phyloP scores from a whole-genome alignment of 768 basidiomycete genomes.

The Kondoa malvinella region DNA sequence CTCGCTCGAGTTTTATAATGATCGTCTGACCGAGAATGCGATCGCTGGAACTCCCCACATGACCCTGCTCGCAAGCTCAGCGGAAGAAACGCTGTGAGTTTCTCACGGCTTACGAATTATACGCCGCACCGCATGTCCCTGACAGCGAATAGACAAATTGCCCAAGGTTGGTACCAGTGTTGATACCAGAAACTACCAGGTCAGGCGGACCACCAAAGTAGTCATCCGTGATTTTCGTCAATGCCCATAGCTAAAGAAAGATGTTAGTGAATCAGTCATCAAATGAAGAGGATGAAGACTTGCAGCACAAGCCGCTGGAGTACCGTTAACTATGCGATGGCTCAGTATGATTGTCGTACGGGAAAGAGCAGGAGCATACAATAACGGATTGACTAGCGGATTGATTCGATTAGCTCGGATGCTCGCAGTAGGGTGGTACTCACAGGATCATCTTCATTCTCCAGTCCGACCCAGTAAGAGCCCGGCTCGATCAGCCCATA shows the following conservation, averaged over 20 bases:
- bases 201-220: constrained; percentile 3
- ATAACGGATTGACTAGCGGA: neutral
- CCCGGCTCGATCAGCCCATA: constrained; percentile 7
- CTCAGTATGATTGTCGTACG: neutral
- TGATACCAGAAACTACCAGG: constrained; percentile 14
- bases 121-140: neutral
- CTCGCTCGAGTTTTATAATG: too few relatives aligned
- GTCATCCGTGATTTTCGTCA: neutral
- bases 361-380: neutral
- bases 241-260: neutral
- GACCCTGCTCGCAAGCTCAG: neutral
- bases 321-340: constrained; percentile 8
- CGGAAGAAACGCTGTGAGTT: too few relatives aligned
- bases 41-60: constrained; percentile 13
- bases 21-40: constrained; percentile 12
- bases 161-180: constrained; percentile 11
- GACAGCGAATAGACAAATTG: neutral
- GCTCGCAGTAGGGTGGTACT: neutral
- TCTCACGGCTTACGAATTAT: too few relatives aligned
- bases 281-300: neutral
- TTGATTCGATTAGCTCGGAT: neutral
- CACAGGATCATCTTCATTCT: neutral
- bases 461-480: neutral
- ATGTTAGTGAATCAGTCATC: neutral
- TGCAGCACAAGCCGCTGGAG: constrained; percentile 11